phyloP scores from a whole-genome alignment of 805 yeast species.

The Zygosaccharomyces pseudorouxii region DNA sequence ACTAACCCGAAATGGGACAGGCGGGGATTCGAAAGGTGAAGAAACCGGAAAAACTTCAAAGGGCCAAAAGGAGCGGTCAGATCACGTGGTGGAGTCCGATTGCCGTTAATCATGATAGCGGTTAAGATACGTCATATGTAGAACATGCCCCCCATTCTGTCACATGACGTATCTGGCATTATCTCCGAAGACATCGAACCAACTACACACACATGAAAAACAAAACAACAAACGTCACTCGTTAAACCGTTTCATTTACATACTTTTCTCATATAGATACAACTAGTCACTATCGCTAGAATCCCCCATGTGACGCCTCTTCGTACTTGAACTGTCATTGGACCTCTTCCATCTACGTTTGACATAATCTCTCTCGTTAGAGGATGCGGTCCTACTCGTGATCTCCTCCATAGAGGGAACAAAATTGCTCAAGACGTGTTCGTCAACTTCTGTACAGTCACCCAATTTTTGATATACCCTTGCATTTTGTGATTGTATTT shows the following conservation, averaged over 20 bases:
- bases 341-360: conserved; percentile 3
- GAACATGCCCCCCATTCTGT: neutral
- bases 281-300: conserved; percentile 3
- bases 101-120: neutral
- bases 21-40: neutral
- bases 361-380: conserved; percentile 1
- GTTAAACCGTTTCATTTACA: neutral
- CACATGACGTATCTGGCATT: too few species aligned
- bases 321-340: neutral
- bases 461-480: conserved; percentile 12
- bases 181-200: neutral
- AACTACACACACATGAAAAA: too few species aligned
- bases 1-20: neutral
- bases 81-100: neutral
- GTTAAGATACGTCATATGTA: neutral
- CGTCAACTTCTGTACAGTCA: conserved; percentile 24
- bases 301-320: conserved; percentile 3
- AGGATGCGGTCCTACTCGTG: neutral
- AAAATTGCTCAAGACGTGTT: conserved; percentile 23
- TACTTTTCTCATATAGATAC: neutral
- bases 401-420: conserved; percentile 8
- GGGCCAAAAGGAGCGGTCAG: neutral
- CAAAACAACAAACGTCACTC: neutral
- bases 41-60: neutral
- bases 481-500: conserved; percentile 12